Base-by-base conservation (phyloP, 768 basidiomycete genomes). In the Pleurotus ostreatus region DNA sequence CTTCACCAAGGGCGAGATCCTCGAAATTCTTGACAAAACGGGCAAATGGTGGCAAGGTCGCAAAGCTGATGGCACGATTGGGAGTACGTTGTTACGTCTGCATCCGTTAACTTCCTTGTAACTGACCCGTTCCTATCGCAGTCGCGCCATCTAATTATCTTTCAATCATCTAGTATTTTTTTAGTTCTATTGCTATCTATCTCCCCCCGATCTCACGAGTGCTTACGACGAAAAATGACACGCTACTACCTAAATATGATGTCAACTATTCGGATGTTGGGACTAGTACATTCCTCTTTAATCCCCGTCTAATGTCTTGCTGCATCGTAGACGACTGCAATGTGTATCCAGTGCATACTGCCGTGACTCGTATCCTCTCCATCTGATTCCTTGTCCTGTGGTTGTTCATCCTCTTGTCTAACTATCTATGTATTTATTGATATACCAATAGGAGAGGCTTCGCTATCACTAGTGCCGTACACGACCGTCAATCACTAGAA, bases 91-190 rank as follows among this genome's bases (percentile, higher is more conserved):
- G 0, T 1, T 53, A 38, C 38, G 12, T n/a, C 46, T n/a, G 43
- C 57, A 16, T 45, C 41, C 9, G 15, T 39, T 38, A 13, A 15
- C 5, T 41, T 43, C 45, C 25, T 52, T 16, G 49, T 59, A 30
- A 25, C 56, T 66, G 41, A 64, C 53, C 44, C 58, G 49, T 22
- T 55, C 53, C 56, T 51, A 49, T 55, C 48, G 12, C 68, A 92
- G 89, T 92, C 67, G 89, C 88, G 55, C 89, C 89, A 56, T 91
- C 90, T 60, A 92, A 92, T 71, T 92, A 92, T 71, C 80, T 92
- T 45, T 88, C 89, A 70, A 79, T 90, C 65, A 83, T 90, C 64
- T 87, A 77, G 79, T 66, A 68, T 49, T 55, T 55, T 34, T 43
- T 57, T 41, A 34, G 11, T 58, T 59, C 65, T 62, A 56, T 61